Conservation (phyloP, 768 basidiomycete species). For the Leccinum uliginosum region DNA sequence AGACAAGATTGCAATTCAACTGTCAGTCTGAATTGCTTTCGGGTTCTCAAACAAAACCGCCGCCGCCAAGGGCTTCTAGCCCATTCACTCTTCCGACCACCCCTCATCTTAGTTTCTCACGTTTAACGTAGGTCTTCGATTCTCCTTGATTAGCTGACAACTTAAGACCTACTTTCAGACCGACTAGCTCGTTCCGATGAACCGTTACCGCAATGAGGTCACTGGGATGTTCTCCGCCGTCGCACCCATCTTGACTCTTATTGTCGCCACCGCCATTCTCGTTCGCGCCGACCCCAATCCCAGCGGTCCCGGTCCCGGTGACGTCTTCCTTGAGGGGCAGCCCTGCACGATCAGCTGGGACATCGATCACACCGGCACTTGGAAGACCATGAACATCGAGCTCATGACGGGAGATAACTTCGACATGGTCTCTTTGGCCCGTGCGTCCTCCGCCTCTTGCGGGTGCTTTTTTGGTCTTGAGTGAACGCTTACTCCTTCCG, state of each 20-base stretch:
- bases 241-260: slow-evolving; percentile 10
- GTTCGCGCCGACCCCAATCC: slow-evolving; percentile 60
- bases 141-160: background rate
- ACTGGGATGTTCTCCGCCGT: slow-evolving; percentile 15
- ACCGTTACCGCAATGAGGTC: slow-evolving; percentile 5
- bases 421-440: slow-evolving; percentile 61
- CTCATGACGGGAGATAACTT: slow-evolving; percentile 79
- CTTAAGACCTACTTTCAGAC: background rate
- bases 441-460: slow-evolving; percentile 36
- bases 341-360: slow-evolving; percentile 58
- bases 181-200: background rate
- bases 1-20: background rate
- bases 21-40: background rate
- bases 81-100: slow-evolving; percentile 3
- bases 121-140: background rate
- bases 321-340: slow-evolving; percentile 52
- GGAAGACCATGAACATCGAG: slow-evolving; percentile 71
- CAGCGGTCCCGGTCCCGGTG: slow-evolving; percentile 54
- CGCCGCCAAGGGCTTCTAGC: background rate
- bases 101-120: slow-evolving; percentile 8
- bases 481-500: background rate
- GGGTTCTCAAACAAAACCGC: background rate
- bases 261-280: slow-evolving; percentile 27
- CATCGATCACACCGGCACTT: slow-evolving; percentile 52
- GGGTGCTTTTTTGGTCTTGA: background rate